Evolutionary conservation across 2,329 filamentous ascomycete genomes (phyloP).

Genomic region (Clonostachys rhizophaga): DNA sequence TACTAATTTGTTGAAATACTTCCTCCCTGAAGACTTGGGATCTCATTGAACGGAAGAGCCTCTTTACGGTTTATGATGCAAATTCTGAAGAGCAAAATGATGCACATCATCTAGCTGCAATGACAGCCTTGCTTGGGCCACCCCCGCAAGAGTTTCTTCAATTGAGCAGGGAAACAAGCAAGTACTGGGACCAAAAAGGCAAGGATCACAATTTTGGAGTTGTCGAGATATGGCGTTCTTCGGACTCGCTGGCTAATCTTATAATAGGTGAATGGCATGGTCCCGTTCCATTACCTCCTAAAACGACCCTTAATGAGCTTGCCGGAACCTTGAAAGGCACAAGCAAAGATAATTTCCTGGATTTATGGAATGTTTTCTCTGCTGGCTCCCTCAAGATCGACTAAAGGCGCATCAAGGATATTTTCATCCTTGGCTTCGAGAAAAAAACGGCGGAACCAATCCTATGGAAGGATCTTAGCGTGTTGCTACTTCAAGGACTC

Average conservation of each 20-base stretch:
- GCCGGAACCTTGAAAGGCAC: conserved; percentile 3
- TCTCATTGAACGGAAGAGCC: conserved; percentile 9
- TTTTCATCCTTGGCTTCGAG: background rate
- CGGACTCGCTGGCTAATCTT: background rate
- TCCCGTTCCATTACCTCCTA: conserved; percentile 11
- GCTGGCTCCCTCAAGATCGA: conserved; percentile 17
- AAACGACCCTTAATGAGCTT: conserved; percentile 9
- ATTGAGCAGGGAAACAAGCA: conserved; percentile 9
- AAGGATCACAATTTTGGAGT: background rate
- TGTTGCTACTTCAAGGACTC: no score
- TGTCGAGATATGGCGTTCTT: background rate
- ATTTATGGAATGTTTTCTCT: conserved; percentile 11
- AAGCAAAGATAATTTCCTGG: conserved; percentile 10
- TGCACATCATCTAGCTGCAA: conserved; percentile 17
- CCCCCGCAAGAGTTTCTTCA: conserved; percentile 15
- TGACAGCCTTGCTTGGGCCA: conserved; percentile 17
- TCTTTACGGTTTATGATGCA: conserved; percentile 15
- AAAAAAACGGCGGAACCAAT: no score
- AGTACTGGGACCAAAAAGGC: conserved; percentile 18
- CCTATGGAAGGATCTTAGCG: no score
- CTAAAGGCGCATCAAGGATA: background rate
- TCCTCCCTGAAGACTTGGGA: conserved; percentile 13
- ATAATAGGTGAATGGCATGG: conserved; percentile 15
- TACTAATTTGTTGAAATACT: background rate
- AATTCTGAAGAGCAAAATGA: conserved; percentile 13